A percentile compares a stretch with the other conserved stretches of the same genome.
These are phyloP conservation scores for Podospora bellae-mahoneyi DNA, from an alignment of 495 filamentous ascomycete species.

Conservation along the genomic window DNA sequence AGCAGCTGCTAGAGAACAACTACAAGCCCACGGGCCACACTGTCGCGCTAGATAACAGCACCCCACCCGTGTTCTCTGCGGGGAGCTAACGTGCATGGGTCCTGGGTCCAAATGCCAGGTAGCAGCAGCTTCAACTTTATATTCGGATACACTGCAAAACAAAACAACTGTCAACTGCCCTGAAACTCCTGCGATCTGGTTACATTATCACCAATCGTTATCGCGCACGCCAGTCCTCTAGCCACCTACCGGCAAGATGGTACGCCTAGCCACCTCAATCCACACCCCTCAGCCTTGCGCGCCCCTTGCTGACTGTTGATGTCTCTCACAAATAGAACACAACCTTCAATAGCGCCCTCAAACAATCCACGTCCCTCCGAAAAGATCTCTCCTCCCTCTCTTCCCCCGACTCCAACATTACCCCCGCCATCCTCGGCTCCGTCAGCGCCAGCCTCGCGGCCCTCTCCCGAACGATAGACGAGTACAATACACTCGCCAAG, in stretches of 20 bases:
- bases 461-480: conserved; percentile 86
- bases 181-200: too few species aligned
- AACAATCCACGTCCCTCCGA: conserved; percentile 84
- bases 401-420: conserved; percentile 50
- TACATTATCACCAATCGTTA: background rate
- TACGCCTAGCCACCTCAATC: background rate
- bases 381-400: conserved; percentile 75
- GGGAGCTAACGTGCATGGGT: background rate
- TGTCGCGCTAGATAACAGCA: background rate
- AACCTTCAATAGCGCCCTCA: conserved; percentile 91
- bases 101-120: conserved; percentile 17
- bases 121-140: conserved; percentile 8
- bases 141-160: background rate
- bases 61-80: background rate
- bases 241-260: background rate
- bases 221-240: background rate
- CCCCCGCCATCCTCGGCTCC: conserved; percentile 41
- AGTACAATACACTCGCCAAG: conserved; percentile 81
- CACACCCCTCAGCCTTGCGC: background rate
- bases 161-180: too few species aligned
- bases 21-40: too few species aligned
- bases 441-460: conserved; percentile 79
- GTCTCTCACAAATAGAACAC: conserved; percentile 57
- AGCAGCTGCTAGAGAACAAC: too few species aligned
- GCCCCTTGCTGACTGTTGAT: background rate